Base-by-base conservation (phyloP, 768 basidiomycete species). In the Auricularia heimuer region DNA sequence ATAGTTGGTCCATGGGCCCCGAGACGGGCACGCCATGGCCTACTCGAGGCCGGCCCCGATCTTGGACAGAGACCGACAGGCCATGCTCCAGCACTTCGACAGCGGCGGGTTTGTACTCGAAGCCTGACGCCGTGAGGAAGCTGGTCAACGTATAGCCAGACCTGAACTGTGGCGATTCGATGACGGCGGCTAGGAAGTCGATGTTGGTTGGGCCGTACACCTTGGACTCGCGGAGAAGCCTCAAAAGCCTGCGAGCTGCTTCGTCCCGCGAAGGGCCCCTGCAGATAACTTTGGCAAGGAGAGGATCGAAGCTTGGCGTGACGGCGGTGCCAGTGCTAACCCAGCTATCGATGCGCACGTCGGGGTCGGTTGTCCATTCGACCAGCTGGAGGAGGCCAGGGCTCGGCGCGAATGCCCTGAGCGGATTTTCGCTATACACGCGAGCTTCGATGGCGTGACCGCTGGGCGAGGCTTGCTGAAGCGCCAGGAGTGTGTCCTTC, bases 331-430 rank as follows among this genome's bases (percentile, higher is more conserved):
- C 83, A 29, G 21, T 14, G 68, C 75, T 35, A 63, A 84, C 83
- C 84, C 84, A 86, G 34, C 77, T 77, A 35, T 87, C 86, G n/a
- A 86, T 73, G n/a, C 83, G 74, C 18, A 87, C 47, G 2, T 68
- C 45, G 0, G 75, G 73, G 7, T 83, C 21, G 18, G 14, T 21
- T 6, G 11, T 16, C 47, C 47, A 72, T 0, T 75, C 68, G 2
- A 88, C 86, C 44, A 77, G 64, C 66, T 88, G 86, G n/a, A 89
- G 75, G 0, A 87, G 72, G 0, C 87, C 87, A 16, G 87, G 82
- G 45, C 80, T 79, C 4, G 87, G 87, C 61, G 75, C 73, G 71
- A 87, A 89, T 34, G 76, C 74, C 16, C 80, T 78, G 0, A 79
- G 77, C 0, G 87, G 85, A 65, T 86, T 83, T 71, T 89, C 87